Evolutionary conservation across 768 basidiomycete genomes (phyloP).

Genomic region (Naganishia friedmannii): DNA sequence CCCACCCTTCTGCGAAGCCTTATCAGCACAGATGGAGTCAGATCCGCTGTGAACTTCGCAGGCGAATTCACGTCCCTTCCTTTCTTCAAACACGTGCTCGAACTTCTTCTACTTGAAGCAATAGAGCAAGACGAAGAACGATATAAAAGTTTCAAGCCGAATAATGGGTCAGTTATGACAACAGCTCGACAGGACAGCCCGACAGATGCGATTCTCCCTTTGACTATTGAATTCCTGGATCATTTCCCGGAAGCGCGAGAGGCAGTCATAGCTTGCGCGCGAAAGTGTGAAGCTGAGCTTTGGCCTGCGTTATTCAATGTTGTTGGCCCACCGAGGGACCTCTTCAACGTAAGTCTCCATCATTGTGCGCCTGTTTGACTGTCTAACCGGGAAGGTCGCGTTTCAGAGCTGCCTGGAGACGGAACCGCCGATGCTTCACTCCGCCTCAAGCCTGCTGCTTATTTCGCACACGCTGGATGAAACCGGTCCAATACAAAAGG

Average conservation of each 20-base stretch:
- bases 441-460: constrained; percentile 88
- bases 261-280: constrained; percentile 90
- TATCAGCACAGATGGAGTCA: constrained; percentile 61
- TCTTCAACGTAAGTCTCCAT: constrained; percentile 73
- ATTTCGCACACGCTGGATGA: constrained; percentile 84
- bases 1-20: constrained; percentile 85
- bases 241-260: constrained; percentile 87
- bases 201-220: constrained; percentile 57
- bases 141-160: background rate
- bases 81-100: constrained; percentile 88
- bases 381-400: background rate
- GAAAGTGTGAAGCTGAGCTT: constrained; percentile 88
- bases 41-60: constrained; percentile 80
- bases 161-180: background rate
- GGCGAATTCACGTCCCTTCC: constrained; percentile 80
- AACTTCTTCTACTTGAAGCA: constrained; percentile 88
- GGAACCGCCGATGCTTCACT: constrained; percentile 61
- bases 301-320: constrained; percentile 86
- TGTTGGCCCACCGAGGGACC: constrained; percentile 80
- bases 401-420: constrained; percentile 22
- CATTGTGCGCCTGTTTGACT: background rate
- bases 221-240: constrained; percentile 83
- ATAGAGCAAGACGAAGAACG: constrained; percentile 72
- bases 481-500: constrained; percentile 35
- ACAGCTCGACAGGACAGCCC: background rate